Conservation (phyloP, 345 rosid genomes). For the Jatropha curcas region DNA sequence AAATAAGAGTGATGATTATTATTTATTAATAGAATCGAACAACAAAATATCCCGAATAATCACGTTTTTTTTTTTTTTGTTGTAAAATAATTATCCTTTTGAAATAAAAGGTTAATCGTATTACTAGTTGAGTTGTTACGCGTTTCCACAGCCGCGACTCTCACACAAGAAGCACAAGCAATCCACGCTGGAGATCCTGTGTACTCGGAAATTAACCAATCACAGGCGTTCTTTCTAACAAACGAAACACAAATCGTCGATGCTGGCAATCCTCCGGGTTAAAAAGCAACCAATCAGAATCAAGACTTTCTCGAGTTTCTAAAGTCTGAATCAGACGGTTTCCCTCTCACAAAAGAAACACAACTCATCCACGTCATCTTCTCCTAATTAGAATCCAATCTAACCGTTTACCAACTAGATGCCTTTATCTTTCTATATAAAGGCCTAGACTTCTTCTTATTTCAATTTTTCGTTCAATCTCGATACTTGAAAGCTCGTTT, state of each 20-base stretch:
- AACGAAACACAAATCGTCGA: constrained; percentile 10
- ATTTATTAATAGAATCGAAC: too few species aligned
- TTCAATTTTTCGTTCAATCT: neutral
- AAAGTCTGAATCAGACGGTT: neutral
- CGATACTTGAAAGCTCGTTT: too few species aligned
- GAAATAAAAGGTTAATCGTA: too few species aligned
- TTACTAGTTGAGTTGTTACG: too few species aligned
- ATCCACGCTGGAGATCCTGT: constrained; percentile 17
- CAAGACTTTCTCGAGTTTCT: neutral
- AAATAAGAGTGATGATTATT: too few species aligned
- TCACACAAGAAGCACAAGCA: constrained; percentile 16
- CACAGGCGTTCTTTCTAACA: neutral
- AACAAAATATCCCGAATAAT: too few species aligned
- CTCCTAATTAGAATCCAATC: neutral
- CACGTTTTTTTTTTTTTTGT: too few species aligned
- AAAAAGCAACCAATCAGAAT: constrained; percentile 5
- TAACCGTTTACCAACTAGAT: neutral
- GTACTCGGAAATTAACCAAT: neutral
- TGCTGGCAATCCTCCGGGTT: constrained; percentile 1
- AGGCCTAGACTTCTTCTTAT: neutral
- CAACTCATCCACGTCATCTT: constrained; percentile 10
- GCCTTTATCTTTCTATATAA: neutral
- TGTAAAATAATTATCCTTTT: too few species aligned
- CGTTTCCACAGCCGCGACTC: neutral
- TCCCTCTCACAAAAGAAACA: constrained; percentile 8